Percentiles rank a stretch among this genome's conserved stretches.
Conservation (phyloP, 805 yeast genomes). For the Brettanomyces sp. region DNA sequence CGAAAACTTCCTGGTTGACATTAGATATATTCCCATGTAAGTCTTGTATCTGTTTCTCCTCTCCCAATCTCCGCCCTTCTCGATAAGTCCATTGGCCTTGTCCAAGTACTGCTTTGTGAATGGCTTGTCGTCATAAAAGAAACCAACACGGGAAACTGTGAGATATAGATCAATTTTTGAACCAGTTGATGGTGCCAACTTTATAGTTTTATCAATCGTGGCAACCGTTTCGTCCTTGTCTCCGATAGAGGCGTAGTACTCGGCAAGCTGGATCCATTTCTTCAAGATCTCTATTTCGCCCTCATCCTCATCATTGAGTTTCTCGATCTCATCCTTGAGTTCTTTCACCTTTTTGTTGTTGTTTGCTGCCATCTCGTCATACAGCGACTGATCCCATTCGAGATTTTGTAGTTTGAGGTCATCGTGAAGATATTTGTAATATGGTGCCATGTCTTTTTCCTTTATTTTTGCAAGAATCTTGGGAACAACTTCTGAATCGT, state of each 20-base stretch:
- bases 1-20: slow-evolving; percentile 78
- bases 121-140: slow-evolving; percentile 72
- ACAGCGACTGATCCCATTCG: slow-evolving; percentile 53
- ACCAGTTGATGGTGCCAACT: slow-evolving; percentile 78
- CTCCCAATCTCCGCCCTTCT: slow-evolving; percentile 99
- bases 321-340: slow-evolving; percentile 45
- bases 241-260: slow-evolving; percentile 78
- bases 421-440: slow-evolving; percentile 58
- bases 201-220: slow-evolving; percentile 64
- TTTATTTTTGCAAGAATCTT: slow-evolving; percentile 46
- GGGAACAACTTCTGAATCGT: slow-evolving; percentile 26
- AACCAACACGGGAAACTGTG: slow-evolving; percentile 80
- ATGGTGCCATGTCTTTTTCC: slow-evolving; percentile 66
- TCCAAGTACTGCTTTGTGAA: slow-evolving; percentile 66
- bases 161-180: slow-evolving; percentile 79
- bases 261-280: slow-evolving; percentile 74
- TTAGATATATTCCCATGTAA: slow-evolving; percentile 71
- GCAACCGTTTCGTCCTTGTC: slow-evolving; percentile 63
- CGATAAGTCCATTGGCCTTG: slow-evolving; percentile 65
- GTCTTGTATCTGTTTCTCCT: slow-evolving; percentile 92
- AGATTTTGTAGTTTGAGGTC: slow-evolving; percentile 31
- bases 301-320: slow-evolving; percentile 60
- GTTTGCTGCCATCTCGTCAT: slow-evolving; percentile 36
- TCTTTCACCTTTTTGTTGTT: slow-evolving; percentile 49
- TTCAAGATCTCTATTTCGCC: slow-evolving; percentile 78